phyloP scores from a whole-genome alignment of 2,329 filamentous ascomycete genomes.

The Xylaria sp. region DNA sequence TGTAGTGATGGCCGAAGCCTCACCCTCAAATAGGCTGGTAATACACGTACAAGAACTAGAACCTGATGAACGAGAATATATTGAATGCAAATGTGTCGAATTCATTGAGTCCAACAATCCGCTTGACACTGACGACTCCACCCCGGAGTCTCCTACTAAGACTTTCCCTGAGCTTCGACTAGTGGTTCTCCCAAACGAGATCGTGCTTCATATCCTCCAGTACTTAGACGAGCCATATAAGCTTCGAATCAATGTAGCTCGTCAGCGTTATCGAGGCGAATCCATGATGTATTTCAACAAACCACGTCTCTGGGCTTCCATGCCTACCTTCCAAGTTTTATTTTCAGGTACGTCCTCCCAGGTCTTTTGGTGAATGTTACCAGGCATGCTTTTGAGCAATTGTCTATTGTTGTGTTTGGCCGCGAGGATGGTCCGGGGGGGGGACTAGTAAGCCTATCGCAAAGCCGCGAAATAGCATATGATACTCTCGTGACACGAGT shows the following conservation, averaged over 20 bases:
- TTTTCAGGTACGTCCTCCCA: too few relatives aligned
- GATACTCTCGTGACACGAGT: too few relatives aligned
- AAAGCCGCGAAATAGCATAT: too few relatives aligned
- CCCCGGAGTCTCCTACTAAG: background rate
- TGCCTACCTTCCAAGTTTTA: conserved; percentile 7
- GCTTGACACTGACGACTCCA: background rate
- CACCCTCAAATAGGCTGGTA: background rate
- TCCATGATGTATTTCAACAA: too few relatives aligned
- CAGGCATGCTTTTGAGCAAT: too few relatives aligned
- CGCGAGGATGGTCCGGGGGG: too few relatives aligned
- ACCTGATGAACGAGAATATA: background rate
- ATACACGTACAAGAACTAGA: background rate
- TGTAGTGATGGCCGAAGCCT: background rate
- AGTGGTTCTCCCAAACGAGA: background rate
- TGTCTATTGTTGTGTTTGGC: too few relatives aligned
- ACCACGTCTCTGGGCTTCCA: conserved; percentile 13
- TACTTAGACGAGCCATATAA: conserved; percentile 9
- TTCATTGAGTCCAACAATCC: too few relatives aligned
- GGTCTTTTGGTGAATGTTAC: too few relatives aligned
- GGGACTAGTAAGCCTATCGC: too few relatives aligned
- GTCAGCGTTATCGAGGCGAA: too few relatives aligned
- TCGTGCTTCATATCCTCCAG: background rate
- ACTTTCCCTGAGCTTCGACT: background rate
- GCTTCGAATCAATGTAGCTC: too few relatives aligned
- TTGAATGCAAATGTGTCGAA: accelerated